phyloP scores from a whole-genome alignment of 148 eudicot genomes.

The Polygonum aviculare region DNA sequence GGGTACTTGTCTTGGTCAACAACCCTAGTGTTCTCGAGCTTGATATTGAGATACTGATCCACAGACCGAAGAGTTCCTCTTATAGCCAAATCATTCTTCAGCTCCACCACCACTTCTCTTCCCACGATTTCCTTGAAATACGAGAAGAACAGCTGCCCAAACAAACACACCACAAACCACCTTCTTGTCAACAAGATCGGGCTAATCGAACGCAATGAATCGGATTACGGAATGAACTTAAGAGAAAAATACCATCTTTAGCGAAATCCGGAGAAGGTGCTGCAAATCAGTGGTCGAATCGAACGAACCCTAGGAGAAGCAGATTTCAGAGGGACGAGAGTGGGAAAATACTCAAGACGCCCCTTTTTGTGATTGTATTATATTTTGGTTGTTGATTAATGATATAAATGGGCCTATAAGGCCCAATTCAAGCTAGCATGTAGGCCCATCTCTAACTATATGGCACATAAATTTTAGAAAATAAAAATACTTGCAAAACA shows the following conservation, averaged over 20 bases:
- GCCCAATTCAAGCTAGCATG: too few relatives aligned
- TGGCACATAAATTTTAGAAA: too few relatives aligned
- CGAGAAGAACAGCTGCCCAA: slow-evolving; percentile 82
- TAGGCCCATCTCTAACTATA: too few relatives aligned
- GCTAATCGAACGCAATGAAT: not conserved
- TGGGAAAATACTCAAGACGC: not conserved
- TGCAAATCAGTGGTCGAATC: not conserved
- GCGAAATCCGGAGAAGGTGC: not conserved
- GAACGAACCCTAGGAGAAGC: slow-evolving; percentile 1
- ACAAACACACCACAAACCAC: slow-evolving; percentile 2
- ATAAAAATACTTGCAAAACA: too few relatives aligned
- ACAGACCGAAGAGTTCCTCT: slow-evolving; percentile 92
- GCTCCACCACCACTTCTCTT: slow-evolving; percentile 89
- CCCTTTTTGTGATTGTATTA: too few relatives aligned
- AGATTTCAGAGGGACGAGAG: not conserved
- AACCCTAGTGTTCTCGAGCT: slow-evolving; percentile 94
- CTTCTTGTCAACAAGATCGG: not conserved
- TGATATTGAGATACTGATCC: slow-evolving; percentile 93
- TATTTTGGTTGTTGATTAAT: too few relatives aligned
- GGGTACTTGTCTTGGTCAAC: slow-evolving; percentile 98
- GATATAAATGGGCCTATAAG: too few relatives aligned
- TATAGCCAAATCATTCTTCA: slow-evolving; percentile 90
- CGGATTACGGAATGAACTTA: not conserved
- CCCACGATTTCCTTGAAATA: slow-evolving; percentile 93
- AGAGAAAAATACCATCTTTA: not conserved